phyloP scores from a whole-genome alignment of 331 rosid genomes.

The Acacia concinna region DNA sequence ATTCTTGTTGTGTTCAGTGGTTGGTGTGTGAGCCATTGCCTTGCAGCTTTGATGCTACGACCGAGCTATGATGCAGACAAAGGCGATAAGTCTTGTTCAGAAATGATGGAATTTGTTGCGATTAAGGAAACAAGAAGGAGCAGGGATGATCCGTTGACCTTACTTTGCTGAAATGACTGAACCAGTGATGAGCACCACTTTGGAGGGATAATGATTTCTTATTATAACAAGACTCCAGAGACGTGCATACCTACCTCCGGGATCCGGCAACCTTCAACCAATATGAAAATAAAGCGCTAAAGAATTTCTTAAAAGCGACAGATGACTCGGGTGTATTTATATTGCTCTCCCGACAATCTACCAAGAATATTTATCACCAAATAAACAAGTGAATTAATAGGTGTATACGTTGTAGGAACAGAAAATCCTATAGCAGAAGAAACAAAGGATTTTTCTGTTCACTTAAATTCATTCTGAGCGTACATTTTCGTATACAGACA shows the following conservation, averaged over 20 bases:
- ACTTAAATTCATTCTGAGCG: background rate
- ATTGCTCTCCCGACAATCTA: constrained; percentile 74
- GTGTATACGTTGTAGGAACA: background rate
- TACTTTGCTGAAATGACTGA: background rate
- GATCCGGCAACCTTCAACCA: too few species aligned
- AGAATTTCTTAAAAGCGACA: too few species aligned
- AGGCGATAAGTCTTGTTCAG: constrained; percentile 10
- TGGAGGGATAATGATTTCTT: too few species aligned
- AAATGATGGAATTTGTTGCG: background rate
- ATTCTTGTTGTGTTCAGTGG: constrained; percentile 18
- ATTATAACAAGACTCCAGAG: too few species aligned
- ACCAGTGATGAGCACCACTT: background rate
- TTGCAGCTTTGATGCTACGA: constrained; percentile 9
- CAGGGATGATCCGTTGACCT: background rate
- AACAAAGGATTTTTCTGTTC: background rate
- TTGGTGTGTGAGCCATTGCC: constrained; percentile 44
- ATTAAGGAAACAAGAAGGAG: background rate
- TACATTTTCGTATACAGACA: constrained; percentile 82
- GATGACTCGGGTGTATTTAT: too few species aligned
- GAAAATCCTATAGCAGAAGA: constrained; percentile 6
- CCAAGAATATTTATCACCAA: constrained; percentile 26
- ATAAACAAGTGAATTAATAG: background rate
- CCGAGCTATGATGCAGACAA: constrained; percentile 3
- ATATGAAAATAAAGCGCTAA: too few species aligned
- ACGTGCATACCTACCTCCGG: too few species aligned